These are phyloP conservation scores for Sphaerulina vaccinii DNA, from an alignment of 2,329 filamentous ascomycete genomes.

Conservation along the genomic window DNA sequence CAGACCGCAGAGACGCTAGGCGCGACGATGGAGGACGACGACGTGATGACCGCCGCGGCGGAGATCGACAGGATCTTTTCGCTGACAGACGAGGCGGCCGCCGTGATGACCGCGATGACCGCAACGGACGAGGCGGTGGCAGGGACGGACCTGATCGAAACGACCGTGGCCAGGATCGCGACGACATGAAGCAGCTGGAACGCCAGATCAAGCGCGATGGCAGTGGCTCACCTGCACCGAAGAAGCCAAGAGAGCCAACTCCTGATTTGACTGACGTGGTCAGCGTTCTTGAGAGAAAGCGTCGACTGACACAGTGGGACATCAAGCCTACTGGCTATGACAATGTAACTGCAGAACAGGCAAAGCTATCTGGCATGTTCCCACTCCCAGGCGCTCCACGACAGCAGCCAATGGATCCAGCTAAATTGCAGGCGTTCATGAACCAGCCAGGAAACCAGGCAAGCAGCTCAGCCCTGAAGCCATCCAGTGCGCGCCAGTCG, in stretches of 20 bases:
- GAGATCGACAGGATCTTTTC: constrained; percentile 33
- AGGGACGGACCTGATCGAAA: constrained; percentile 31
- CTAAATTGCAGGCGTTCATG: constrained; percentile 92
- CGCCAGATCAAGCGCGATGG: constrained; percentile 52
- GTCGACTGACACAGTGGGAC: constrained; percentile 97
- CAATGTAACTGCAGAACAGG: constrained; percentile 96
- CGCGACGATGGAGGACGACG: constrained; percentile 55
- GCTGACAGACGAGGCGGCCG: constrained; percentile 30
- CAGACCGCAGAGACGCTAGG: constrained; percentile 60
- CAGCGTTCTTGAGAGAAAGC: constrained; percentile 80
- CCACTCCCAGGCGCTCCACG: constrained; percentile 91
- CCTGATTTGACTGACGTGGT: constrained; percentile 86
- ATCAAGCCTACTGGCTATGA: constrained; percentile 98
- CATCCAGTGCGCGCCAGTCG: constrained; percentile 87
- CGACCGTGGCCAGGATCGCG: constrained; percentile 39
- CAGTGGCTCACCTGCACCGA: constrained; percentile 75
- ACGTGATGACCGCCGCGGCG: constrained; percentile 50
- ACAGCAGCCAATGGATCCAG: constrained; percentile 92
- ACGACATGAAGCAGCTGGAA: constrained; percentile 38
- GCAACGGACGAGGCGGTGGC: constrained; percentile 37
- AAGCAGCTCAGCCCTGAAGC: constrained; percentile 78
- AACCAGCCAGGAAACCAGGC: constrained; percentile 74
- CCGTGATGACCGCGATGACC: constrained; percentile 48
- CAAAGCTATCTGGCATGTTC: constrained; percentile 98
- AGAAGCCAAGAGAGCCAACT: constrained; percentile 91